phyloP scores from a whole-genome alignment of 164 flowering plant genomes.

The Dillenia turbinata region DNA sequence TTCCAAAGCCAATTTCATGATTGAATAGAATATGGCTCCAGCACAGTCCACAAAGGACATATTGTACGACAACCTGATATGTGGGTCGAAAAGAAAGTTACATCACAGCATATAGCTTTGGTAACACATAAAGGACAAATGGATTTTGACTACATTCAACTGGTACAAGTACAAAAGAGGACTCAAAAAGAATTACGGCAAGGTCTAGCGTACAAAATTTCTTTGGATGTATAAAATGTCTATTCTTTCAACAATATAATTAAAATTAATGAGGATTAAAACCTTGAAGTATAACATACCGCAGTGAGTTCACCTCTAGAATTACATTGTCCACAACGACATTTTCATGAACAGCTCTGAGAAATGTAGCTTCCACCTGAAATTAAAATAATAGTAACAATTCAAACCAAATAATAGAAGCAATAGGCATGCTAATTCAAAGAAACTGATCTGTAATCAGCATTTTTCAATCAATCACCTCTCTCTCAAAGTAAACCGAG shows the following conservation, averaged over 20 bases:
- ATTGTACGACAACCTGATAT: conserved; percentile 74
- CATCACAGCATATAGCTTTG: too few species aligned
- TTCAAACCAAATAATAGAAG: neutral
- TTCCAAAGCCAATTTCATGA: conserved; percentile 74
- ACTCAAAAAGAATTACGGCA: too few species aligned
- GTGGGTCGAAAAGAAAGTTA: too few species aligned
- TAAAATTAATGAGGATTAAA: too few species aligned
- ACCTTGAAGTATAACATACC: conserved; percentile 37
- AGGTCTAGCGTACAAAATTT: too few species aligned
- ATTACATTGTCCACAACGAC: conserved; percentile 55
- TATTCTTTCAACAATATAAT: too few species aligned
- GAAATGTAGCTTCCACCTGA: conserved; percentile 93
- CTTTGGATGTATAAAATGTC: too few species aligned
- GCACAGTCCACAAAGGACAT: conserved; percentile 70
- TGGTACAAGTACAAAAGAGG: too few species aligned
- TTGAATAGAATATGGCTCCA: conserved; percentile 76
- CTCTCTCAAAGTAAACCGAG: conserved; percentile 65
- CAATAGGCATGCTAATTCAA: neutral
- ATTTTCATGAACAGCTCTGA: conserved; percentile 81
- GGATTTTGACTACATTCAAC: too few species aligned
- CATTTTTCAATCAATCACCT: conserved; percentile 38
- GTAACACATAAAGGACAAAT: too few species aligned
- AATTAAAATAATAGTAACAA: conserved; percentile 1
- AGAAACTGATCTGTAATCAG: conserved; percentile 2
- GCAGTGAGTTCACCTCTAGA: conserved; percentile 79